Base-by-base conservation (phyloP, 78 protist genomes). In the Dictyostelium intermedium region DNA sequence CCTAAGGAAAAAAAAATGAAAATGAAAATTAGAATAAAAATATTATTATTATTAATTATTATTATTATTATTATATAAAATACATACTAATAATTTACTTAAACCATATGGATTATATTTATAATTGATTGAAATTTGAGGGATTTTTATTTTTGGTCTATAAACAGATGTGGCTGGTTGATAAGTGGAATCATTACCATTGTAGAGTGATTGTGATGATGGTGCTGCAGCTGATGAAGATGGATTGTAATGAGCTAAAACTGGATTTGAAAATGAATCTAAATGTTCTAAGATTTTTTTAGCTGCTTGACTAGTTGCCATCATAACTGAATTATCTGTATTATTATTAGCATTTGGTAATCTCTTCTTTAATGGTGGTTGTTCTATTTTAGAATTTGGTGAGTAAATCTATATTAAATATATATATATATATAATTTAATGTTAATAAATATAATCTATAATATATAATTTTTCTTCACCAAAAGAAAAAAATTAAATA, bases 81-180 rank as follows among this genome's bases (percentile, higher is more conserved):
- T 20, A 83, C 83, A 32, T 85, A 85, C 93, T 2, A 80, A 70
- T 45, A 89, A 16, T 89, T 78, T 78, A 39, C 82, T 34, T 32
- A 89, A 11, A 27, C 94, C 87, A 80, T 89, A 89, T 23, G 94
- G 94, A 70, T 89, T 89, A 43, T 89, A 80, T 80, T 80, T 89
- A 35, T 69, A 80, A 34, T 80, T 89, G 53, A 66, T 27, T 18
- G 82, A 83, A 56, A 80, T 63, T 50, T 89, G 94, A n/a, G 94
- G 87, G 20, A 89, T 89, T 32, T 47, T 89, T 25, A 63, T 34
- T 34, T 60, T 82, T 18, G 84, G 60, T 77, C 82, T 77, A 72
- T 27, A 27, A 66, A 27, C 74, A 25, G 39, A 27, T 6, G 45
- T 32, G 0, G 34, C 8, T 41, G 82, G 25, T 41, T 23, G 63